Base-by-base conservation (phyloP, 352 stramenopile species). In the Stramenopiles sp. region DNA sequence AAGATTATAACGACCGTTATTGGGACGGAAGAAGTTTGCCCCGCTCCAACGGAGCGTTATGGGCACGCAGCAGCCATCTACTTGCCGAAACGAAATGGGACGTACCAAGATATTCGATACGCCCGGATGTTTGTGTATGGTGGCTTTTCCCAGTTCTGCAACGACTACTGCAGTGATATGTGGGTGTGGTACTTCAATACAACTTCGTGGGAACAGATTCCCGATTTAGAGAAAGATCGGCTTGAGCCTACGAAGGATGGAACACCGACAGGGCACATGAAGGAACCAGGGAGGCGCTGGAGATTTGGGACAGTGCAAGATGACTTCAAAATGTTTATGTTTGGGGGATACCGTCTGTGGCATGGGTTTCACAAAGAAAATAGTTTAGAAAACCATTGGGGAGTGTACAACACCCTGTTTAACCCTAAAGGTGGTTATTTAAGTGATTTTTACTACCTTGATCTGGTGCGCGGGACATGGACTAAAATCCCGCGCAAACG, bases 151-250 rank as follows among this genome's bases (percentile, higher is more conserved):
- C 84, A 88, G 1, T 80, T 91, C 33, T 98, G 93, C 77, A 85
- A 88, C 37, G 93, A 98, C 79, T 98, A 96, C 76, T 98, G 93
- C 80, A 83, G 95, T 78, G 93, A 98, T 81, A 83, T 96, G 78
- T 98, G 93, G 92, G 77, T 92, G 4, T 96, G n/a, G n/a, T n/a
- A n/a, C n/a, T n/a, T n/a, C n/a, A n/a, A n/a, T n/a, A n/a, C n/a
- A n/a, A n/a, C n/a, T n/a, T n/a, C n/a, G n/a, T n/a, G n/a, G n/a
- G n/a, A n/a, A n/a, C 95, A 73, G 88, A 97, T 79, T 87, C 97
- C 0, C 73, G 75, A 81, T 85, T 37, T 97, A 89, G 90, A 94
- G 85, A 71, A 71, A 33, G 12, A 33, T 69, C 12, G n/a, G 36
- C 34, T 32, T 73, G 32, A 4, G 71, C 77, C 3, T 81, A 74